Evolutionary conservation across 371 early-diverging fungal species (phyloP).

Genomic region (Circinella umbellata): DNA sequence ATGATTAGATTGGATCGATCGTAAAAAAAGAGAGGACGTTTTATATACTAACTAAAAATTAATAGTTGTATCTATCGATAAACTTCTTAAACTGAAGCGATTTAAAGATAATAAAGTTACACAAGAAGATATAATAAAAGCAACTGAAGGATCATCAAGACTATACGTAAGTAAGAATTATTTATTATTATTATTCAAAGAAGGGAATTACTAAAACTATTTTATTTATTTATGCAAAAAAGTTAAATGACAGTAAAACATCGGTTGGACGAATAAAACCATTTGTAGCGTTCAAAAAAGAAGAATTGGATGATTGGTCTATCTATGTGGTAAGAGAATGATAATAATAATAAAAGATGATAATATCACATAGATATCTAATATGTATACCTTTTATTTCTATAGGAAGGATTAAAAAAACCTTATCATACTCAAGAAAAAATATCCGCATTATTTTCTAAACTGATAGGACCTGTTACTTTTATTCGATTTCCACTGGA

Average conservation of each 20-base stretch:
- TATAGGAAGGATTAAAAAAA: slow-evolving; percentile 32
- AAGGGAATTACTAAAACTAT: too few relatives aligned
- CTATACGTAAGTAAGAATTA: neutral
- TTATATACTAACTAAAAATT: neutral
- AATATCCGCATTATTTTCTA: slow-evolving; percentile 31
- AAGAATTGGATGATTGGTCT: slow-evolving; percentile 44
- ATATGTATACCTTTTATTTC: neutral
- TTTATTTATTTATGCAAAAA: slow-evolving; percentile 3
- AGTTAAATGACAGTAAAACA: slow-evolving; percentile 13
- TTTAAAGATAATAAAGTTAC: slow-evolving; percentile 28
- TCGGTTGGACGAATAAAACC: slow-evolving; percentile 43
- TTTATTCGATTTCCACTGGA: slow-evolving; percentile 40
- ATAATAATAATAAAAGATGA: too few relatives aligned
- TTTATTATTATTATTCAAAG: neutral
- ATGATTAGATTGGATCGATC: too few relatives aligned
- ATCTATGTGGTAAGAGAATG: slow-evolving; percentile 36
- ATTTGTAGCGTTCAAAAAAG: slow-evolving; percentile 28
- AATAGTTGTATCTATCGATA: slow-evolving; percentile 33
- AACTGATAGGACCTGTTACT: slow-evolving; percentile 37
- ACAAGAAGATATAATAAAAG: slow-evolving; percentile 33
- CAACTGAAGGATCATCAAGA: slow-evolving; percentile 16
- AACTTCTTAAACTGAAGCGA: slow-evolving; percentile 21
- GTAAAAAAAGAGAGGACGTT: too few relatives aligned
- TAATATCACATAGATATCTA: too few relatives aligned
- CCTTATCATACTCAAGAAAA: slow-evolving; percentile 23